Base-by-base conservation (phyloP, 139 green algal genomes). In the Axilococcus clingmanii region DNA sequence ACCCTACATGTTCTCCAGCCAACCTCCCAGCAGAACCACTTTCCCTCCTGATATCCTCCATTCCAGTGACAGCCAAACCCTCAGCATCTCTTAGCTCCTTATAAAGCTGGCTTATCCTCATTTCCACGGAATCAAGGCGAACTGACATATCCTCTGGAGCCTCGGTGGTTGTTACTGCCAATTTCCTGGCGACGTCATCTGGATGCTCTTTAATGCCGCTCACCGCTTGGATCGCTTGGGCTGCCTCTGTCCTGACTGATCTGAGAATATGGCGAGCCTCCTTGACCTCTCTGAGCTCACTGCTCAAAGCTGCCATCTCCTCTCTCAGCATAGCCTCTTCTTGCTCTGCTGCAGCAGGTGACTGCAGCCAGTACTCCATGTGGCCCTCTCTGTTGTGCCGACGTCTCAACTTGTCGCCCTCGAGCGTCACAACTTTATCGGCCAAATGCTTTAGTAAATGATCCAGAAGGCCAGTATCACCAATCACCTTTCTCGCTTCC, bases 361-460 rank as follows among this genome's bases (percentile, higher is more conserved):
- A 32, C 35, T 79, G 63, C 48, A 81, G 54, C 73, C 66, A 77
- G 40, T 83, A 81, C 45, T 74, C 68, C 75, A 83, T 83, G 42
- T 76, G 61, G 6, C 75, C 75, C 17, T 74, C 53, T 16, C 35
- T 51, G 59, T 83, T 75, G 55, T 83, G 75, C 9, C 74, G 60
- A 20, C 75, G 61, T 15, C 59, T 56, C 36, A 83, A 65, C 7
- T 49, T 41, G 29, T 80, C 52, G 4, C 59, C 66, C 4, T 40
- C 43, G 6, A 47, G 27, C 4, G 41, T 47, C 22, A 82, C 75
- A 19, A 70, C 37, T 5, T 57, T 52, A 40, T 77, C 75, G 2
- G 55, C 48, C 61, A 79, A 57, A 56, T 83, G 74, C 33, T 83
- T 83, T 25, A 83, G 68, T 56, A 83, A 36, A 55, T 83, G 74